Evolutionary conservation across 495 filamentous ascomycete species (phyloP).

Genomic region (Cairneyella variabilis): DNA sequence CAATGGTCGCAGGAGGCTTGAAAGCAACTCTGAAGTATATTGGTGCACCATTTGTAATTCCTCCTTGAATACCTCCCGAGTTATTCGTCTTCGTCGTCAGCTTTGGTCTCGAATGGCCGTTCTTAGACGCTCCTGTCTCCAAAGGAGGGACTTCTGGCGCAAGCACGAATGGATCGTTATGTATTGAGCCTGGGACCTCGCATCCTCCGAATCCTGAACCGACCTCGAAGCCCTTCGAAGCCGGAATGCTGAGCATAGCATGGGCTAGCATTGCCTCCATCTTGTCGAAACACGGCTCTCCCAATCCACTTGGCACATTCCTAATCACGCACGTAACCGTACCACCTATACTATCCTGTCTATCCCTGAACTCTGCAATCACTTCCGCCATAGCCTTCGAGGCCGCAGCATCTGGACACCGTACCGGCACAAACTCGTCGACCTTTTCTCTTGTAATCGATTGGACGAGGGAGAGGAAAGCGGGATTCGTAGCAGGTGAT

Average conservation of each 20-base stretch:
- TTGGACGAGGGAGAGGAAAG: slow-evolving; percentile 72
- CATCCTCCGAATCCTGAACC: slow-evolving; percentile 91
- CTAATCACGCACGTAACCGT: slow-evolving; percentile 95
- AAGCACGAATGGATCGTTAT: slow-evolving; percentile 88
- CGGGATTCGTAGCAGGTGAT: slow-evolving; percentile 72
- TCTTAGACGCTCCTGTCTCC: slow-evolving; percentile 33
- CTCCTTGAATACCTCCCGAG: slow-evolving; percentile 93
- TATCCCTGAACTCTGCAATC: slow-evolving; percentile 77
- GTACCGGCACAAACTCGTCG: slow-evolving; percentile 77
- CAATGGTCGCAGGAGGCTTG: slow-evolving; percentile 95
- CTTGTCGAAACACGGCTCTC: slow-evolving; percentile 96
- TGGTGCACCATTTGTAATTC: slow-evolving; percentile 89
- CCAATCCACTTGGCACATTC: slow-evolving; percentile 82
- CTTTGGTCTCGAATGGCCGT: slow-evolving; percentile 39
- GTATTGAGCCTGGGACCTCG: slow-evolving; percentile 80
- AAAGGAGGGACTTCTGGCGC: slow-evolving; percentile 31
- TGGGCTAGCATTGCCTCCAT: slow-evolving; percentile 91
- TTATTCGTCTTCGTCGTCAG: slow-evolving; percentile 94
- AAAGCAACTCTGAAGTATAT: slow-evolving; percentile 96
- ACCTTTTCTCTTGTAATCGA: slow-evolving; percentile 74
- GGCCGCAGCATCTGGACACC: slow-evolving; percentile 70
- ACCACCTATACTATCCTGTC: slow-evolving; percentile 88
- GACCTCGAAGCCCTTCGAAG: slow-evolving; percentile 95
- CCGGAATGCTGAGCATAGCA: slow-evolving; percentile 95
- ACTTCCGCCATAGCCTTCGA: slow-evolving; percentile 70